Conservation (phyloP, 345 rosid species). For the Rhizophora mangle region DNA sequence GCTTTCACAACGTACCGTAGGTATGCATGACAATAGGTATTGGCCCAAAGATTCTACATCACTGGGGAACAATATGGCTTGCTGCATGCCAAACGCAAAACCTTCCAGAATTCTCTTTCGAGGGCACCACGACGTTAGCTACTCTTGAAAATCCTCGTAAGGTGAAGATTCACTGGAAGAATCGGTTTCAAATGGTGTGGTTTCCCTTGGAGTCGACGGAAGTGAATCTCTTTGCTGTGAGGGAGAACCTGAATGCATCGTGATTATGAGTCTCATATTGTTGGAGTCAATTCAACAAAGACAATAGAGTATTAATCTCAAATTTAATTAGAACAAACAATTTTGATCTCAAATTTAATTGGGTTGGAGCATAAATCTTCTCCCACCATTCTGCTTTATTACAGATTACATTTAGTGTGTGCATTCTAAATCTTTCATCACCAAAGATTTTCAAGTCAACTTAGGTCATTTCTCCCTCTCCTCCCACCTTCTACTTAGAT, state of each 20-base stretch:
- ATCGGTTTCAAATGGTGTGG: constrained; percentile 63
- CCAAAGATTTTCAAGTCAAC: no score
- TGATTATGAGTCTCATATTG: not conserved
- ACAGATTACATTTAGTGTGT: no score
- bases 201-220: constrained; percentile 77
- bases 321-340: no score
- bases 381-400: no score
- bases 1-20: not conserved
- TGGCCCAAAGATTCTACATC: not conserved
- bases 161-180: constrained; percentile 77
- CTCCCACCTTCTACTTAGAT: no score
- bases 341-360: no score
- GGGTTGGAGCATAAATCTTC: no score
- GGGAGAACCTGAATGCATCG: constrained; percentile 54
- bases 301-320: not conserved
- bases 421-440: no score
- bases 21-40: not conserved
- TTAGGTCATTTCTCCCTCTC: no score
- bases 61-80: not conserved
- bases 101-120: constrained; percentile 1
- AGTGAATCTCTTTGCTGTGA: constrained; percentile 71
- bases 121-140: constrained; percentile 11
- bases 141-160: constrained; percentile 72
- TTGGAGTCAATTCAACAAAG: not conserved
- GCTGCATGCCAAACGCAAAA: not conserved